These are phyloP conservation scores for Cyberlindnera lachancei DNA, from an alignment of 805 yeast genomes.

Conservation along the genomic window DNA sequence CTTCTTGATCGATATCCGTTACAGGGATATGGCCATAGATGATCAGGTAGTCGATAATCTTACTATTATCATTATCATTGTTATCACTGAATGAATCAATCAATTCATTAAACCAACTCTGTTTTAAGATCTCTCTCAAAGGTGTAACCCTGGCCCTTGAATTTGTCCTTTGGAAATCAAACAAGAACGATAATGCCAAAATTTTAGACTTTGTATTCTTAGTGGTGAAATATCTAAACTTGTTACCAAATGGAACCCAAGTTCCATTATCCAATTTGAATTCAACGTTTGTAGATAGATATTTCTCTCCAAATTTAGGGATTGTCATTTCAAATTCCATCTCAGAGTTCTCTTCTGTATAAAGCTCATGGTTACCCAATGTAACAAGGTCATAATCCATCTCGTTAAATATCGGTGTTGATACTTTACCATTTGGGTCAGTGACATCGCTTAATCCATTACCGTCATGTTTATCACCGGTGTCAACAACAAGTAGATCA, in stretches of 20 bases:
- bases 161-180: slow-evolving; percentile 62
- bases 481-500: slow-evolving; percentile 72
- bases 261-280: slow-evolving; percentile 34
- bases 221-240: slow-evolving; percentile 60
- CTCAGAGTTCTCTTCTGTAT: slow-evolving; percentile 52
- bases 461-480: slow-evolving; percentile 94
- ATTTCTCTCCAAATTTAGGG: slow-evolving; percentile 51
- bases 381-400: slow-evolving; percentile 73
- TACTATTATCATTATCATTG: too few species aligned
- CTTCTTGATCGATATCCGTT: slow-evolving; percentile 28
- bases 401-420: slow-evolving; percentile 55
- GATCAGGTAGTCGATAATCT: slow-evolving; percentile 64
- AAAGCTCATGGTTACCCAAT: slow-evolving; percentile 88
- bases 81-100: slow-evolving; percentile 27
- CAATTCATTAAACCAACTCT: slow-evolving; percentile 58
- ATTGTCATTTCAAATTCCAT: slow-evolving; percentile 61
- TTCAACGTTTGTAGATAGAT: slow-evolving; percentile 69
- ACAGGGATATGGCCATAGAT: slow-evolving; percentile 79
- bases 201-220: slow-evolving; percentile 41
- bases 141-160: slow-evolving; percentile 56
- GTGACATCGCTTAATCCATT: slow-evolving; percentile 85
- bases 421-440: slow-evolving; percentile 55
- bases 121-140: slow-evolving; percentile 42
- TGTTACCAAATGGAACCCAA: slow-evolving; percentile 61
- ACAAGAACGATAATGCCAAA: slow-evolving; percentile 71